These are phyloP conservation scores for Closterium sp. DNA, from an alignment of 139 green algal species.

Conservation along the genomic window DNA sequence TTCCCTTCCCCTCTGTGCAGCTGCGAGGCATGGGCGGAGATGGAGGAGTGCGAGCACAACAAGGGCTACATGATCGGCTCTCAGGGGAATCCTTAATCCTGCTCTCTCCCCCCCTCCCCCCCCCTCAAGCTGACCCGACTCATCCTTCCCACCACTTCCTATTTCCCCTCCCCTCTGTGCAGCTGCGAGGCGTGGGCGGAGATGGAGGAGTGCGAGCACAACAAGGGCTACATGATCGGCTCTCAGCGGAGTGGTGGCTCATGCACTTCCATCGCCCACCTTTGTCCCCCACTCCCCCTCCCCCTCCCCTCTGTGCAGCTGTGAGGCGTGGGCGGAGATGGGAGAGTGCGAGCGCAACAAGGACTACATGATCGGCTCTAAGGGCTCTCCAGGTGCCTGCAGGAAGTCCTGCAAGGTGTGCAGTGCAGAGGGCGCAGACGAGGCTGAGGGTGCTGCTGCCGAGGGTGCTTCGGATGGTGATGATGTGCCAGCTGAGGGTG, in stretches of 20 bases:
- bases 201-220: background rate
- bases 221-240: background rate
- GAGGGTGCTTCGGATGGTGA: background rate
- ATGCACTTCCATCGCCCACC: too few species aligned
- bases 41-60: background rate
- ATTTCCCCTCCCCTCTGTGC: background rate
- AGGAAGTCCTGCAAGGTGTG: conserved; percentile 8
- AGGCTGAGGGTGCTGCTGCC: background rate
- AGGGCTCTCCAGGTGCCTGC: background rate
- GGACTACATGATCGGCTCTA: conserved; percentile 51
- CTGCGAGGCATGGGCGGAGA: background rate
- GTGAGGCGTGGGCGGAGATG: conserved; percentile 50
- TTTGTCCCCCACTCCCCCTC: too few species aligned
- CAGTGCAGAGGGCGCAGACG: background rate
- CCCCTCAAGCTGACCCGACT: too few species aligned
- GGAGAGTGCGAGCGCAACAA: conserved; percentile 59
- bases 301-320: background rate
- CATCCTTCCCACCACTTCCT: too few species aligned
- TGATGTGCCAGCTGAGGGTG: background rate
- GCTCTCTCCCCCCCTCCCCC: background rate
- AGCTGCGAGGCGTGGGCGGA: background rate
- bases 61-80: background rate
- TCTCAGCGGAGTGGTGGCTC: too few species aligned
- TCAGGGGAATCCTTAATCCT: background rate
- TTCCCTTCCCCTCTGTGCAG: background rate